phyloP scores from a whole-genome alignment of 139 green algal species.

The Auxenochlorella pyrenoidosa region DNA sequence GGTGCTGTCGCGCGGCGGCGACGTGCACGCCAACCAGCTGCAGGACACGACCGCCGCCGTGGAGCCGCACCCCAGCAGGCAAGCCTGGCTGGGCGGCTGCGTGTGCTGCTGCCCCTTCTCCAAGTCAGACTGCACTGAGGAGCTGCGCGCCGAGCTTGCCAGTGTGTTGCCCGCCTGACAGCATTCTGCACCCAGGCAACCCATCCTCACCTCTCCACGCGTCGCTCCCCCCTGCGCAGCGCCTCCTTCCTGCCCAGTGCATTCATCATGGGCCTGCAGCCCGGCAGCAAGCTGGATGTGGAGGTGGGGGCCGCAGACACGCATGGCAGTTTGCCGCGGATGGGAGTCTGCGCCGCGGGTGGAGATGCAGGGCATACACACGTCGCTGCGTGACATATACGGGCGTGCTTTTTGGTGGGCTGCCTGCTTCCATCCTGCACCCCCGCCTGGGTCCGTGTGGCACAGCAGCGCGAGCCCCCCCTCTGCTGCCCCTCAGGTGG shows the following conservation, averaged over 20 bases:
- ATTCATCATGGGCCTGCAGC: constrained; percentile 51
- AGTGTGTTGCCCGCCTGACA: too few species aligned
- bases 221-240: not conserved
- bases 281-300: constrained; percentile 21
- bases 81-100: not conserved
- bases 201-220: too few species aligned
- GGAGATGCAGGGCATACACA: too few species aligned
- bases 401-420: too few species aligned
- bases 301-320: not conserved
- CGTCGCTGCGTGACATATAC: too few species aligned
- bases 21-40: constrained; percentile 50
- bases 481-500: constrained; percentile 25
- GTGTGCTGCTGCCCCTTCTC: not conserved
- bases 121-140: too few species aligned
- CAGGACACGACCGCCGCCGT: constrained; percentile 45
- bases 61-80: not conserved
- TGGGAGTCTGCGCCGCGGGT: too few species aligned
- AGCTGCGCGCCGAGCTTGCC: too few species aligned
- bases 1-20: constrained; percentile 59
- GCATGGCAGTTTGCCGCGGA: too few species aligned
- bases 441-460: too few species aligned
- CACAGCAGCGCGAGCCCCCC: not conserved
- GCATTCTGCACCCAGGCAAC: too few species aligned
- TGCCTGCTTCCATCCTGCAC: not conserved
- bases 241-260: constrained; percentile 50